phyloP scores from a whole-genome alignment of 306 rosid genomes.

The Comarum palustre region DNA sequence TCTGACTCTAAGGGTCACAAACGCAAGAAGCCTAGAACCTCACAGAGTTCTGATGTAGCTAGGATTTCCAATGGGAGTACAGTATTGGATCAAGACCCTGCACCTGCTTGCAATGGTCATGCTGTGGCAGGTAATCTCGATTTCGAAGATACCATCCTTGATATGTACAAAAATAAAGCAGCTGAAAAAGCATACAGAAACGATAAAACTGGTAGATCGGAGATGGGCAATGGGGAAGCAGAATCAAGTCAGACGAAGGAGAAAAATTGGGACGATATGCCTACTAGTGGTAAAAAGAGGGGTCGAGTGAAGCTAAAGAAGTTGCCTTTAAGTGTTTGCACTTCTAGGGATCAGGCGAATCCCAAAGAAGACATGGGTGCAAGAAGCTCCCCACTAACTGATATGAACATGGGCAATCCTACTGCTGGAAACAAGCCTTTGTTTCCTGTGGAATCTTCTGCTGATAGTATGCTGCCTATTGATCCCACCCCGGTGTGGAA shows the following conservation, averaged over 20 bases:
- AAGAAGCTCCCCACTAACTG: constrained; percentile 43
- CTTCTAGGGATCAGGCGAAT: constrained; percentile 55
- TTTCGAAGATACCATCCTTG: constrained; percentile 51
- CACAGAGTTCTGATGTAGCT: constrained; percentile 46
- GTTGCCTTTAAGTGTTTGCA: constrained; percentile 75
- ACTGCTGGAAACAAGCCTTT: constrained; percentile 42
- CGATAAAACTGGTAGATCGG: constrained; percentile 46
- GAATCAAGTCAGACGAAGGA: constrained; percentile 64
- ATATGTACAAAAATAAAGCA: constrained; percentile 52
- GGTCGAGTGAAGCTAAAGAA: constrained; percentile 87
- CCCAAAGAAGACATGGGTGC: constrained; percentile 55
- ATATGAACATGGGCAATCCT: constrained; percentile 44
- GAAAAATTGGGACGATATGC: constrained; percentile 45
- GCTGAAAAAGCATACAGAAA: constrained; percentile 42
- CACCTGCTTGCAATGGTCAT: constrained; percentile 54
- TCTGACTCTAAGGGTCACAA: constrained; percentile 58
- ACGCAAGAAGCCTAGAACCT: constrained; percentile 61
- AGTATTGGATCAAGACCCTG: constrained; percentile 43
- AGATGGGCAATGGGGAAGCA: constrained; percentile 52
- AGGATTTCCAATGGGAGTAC: constrained; percentile 47
- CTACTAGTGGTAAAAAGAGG: constrained; percentile 65
- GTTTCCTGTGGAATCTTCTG: constrained; percentile 56
- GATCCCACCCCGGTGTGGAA: constrained; percentile 73
- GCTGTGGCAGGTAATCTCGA: constrained; percentile 39
- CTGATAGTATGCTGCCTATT: constrained; percentile 52